These are phyloP conservation scores for Climacium dendroides DNA, from an alignment of 225 moss, liverwort and hornwort genomes.

Conservation along the genomic window DNA sequence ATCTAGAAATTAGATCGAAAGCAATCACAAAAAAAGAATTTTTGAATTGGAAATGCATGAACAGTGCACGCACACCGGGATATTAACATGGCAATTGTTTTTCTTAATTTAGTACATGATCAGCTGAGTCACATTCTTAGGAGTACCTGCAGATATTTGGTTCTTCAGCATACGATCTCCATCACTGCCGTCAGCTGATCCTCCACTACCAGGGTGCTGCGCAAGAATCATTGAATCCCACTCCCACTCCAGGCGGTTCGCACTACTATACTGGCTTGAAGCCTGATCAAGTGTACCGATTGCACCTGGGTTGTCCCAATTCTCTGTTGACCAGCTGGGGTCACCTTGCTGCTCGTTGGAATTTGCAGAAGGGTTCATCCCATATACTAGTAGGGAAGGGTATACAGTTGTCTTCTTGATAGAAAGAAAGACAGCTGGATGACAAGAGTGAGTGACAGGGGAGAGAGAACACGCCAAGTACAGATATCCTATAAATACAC, in stretches of 20 bases:
- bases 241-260: conserved; percentile 85
- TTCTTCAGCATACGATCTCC: conserved; percentile 52
- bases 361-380: conserved; percentile 99
- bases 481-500: conserved; percentile 19
- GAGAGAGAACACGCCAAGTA: conserved; percentile 68
- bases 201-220: conserved; percentile 65
- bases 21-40: neutral
- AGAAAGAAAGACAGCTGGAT: conserved; percentile 24
- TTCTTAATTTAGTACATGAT: neutral
- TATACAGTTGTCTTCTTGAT: conserved; percentile 17
- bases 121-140: neutral
- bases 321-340: conserved; percentile 80
- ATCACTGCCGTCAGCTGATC: conserved; percentile 53
- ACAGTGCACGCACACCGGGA: neutral
- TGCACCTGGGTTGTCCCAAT: conserved; percentile 79
- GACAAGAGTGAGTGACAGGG: conserved; percentile 65
- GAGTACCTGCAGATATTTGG: conserved; percentile 40
- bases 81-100: neutral
- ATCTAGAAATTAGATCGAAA: neutral
- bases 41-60: neutral
- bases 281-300: conserved; percentile 47
- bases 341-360: conserved; percentile 96
- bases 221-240: conserved; percentile 95
- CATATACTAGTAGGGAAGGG: conserved; percentile 56
- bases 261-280: conserved; percentile 54